Evolutionary conservation across 805 yeast genomes (phyloP), one percentile per base, ranked within the genome.

Genomic region (Huiozyma naganishii): DNA sequence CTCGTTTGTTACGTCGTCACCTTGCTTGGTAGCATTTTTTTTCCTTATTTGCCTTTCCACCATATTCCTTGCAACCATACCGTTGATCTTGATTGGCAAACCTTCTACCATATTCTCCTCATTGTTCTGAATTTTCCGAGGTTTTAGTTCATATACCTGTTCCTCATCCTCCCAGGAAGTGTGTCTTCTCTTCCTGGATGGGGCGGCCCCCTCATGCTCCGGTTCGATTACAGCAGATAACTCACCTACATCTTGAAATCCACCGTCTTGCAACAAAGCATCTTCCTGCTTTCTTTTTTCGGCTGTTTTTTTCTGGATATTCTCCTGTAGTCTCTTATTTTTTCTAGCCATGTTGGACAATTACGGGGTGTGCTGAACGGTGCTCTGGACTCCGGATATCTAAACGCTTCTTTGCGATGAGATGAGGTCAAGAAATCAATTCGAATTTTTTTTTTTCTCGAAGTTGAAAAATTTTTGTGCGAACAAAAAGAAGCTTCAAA

Each of bases 71-170:
- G 80, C 76, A n/a, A 90, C 69, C 42, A 69, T 72, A 43, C 95
- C 96, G 48, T 78, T 85, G 11, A 72, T 70, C 54, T 82, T 83
- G 43, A 89, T 84, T 0, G 97, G 97, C 44, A 90, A 70, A 8
- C 83, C 80, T 57, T 84, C 95, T 5, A 73, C 71, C 41, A 61
- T 41, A 17, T 57, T 66, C 4, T 68, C 70, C 5, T 67, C 69
- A 5, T 36, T 36, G 6, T 68, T 71, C 13, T 64, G 64, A 49
- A 77, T 63, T 3, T 61, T 54, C 60, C 97, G 73, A 1, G 96
- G 95, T 44, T 59, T 65, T 50, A 70, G 63, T 58, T 89, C 97
- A 53, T 86, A 88, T 44, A 77, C 89, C 54, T 79, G 84, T 53
- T 85, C 94, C 46, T 75, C 80, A 45, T 81, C 73, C n/a, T 79